phyloP scores from a whole-genome alignment of 2,329 filamentous ascomycete genomes.

The Aspergillus sp. region DNA sequence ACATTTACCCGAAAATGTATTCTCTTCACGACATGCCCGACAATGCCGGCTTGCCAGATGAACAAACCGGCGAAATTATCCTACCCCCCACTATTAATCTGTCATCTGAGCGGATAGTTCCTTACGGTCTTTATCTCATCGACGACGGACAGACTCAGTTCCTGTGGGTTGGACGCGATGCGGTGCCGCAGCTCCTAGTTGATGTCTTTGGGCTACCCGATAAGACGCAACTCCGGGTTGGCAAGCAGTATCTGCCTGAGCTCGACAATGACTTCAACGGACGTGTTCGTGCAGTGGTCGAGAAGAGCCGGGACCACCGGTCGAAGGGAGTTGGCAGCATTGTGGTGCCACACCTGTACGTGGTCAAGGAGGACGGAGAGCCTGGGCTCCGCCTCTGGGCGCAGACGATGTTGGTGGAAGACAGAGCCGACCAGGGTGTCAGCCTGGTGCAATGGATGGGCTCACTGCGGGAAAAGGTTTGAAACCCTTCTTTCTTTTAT shows the following conservation, averaged over 20 bases:
- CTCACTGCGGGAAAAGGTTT: constrained; percentile 89
- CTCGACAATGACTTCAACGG: constrained; percentile 97
- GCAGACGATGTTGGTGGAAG: constrained; percentile 91
- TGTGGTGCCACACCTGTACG: constrained; percentile 85
- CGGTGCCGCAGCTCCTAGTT: constrained; percentile 80
- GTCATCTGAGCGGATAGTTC: constrained; percentile 80
- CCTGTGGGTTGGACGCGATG: constrained; percentile 91
- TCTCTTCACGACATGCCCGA: constrained; percentile 96
- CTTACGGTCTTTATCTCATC: constrained; percentile 92
- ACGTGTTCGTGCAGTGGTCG: constrained; percentile 81
- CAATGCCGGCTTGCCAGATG: constrained; percentile 80
- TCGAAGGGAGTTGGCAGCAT: constrained; percentile 90
- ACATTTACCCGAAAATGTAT: constrained; percentile 84
- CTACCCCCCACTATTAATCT: constrained; percentile 83
- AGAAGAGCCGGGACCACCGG: constrained; percentile 87
- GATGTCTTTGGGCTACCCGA: constrained; percentile 92
- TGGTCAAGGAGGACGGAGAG: constrained; percentile 93
- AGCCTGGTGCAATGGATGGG: constrained; percentile 94
- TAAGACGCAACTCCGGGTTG: constrained; percentile 80
- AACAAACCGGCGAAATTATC: constrained; percentile 81
- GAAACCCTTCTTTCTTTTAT: constrained; percentile 24
- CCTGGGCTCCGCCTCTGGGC: constrained; percentile 95
- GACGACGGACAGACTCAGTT: constrained; percentile 98
- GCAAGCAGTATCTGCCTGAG: constrained; percentile 83
- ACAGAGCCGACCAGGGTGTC: constrained; percentile 89